Evolutionary conservation across 257 asterid species (phyloP), one percentile per base, ranked within the genome.

Genomic region (Solanum megistacrolobum): DNA sequence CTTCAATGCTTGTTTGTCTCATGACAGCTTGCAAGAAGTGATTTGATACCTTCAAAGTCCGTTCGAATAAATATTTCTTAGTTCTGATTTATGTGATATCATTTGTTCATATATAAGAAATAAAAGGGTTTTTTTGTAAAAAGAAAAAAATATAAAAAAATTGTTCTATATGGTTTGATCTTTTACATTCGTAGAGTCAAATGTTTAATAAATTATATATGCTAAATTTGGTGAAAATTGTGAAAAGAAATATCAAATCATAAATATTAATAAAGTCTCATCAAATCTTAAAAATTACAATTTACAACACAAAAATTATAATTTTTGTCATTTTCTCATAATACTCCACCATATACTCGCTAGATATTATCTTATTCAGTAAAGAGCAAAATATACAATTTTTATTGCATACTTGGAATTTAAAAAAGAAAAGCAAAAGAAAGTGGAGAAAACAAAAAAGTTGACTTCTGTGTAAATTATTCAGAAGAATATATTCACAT

Each of bases 391-490:
- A 75, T 41, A 23, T 23, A 7, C 21, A 76, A 76, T 31, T n/a
- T 23, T 5, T n/a, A 76, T n/a, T n/a, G 34, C n/a, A n/a, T 39
- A 38, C 9, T 76, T 39, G 60, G 14, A 66, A 21, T n/a, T 23
- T 23, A 4, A 72, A 34, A 48, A 48, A 48, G 14, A 2, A 36
- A 75, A 35, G 31, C 52, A 91, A 90, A 94, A 94, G 86, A 92
- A 39, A 41, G 94, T 92, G 16, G 93, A 96, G 21, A 92, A 91
- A 23, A 94, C 36, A 94, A 97, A 92, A 36, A 91, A 93, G 87
- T 91, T 72, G 94, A 95, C 96, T 93, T 84, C 1, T 38, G 78
- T 32, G 18, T 76, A 75, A 76, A 78, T 78, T 78, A 78, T n/a
- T n/a, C n/a, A 39, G 20, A 78, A 27, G 84, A 78, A 78, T 78